These are phyloP conservation scores for Pezicula neosporulosa DNA, from an alignment of 2,329 filamentous ascomycete species.

Conservation along the genomic window DNA sequence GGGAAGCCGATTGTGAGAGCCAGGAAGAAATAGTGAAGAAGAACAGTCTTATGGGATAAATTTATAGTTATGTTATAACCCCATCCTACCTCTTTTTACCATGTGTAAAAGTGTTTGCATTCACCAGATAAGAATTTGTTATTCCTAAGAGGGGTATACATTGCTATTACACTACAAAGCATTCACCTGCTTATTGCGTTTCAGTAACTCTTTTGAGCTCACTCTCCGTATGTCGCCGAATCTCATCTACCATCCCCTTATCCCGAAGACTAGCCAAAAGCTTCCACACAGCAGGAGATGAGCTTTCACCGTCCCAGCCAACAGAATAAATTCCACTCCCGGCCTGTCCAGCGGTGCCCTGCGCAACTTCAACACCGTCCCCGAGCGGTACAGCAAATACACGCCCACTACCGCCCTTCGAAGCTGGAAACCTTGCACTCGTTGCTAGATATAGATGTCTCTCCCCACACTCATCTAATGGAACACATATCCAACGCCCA, in stretches of 20 bases:
- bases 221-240: slow-evolving; percentile 9
- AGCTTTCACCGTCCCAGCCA: slow-evolving; percentile 10
- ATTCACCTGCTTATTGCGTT: too few species aligned
- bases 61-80: too few species aligned
- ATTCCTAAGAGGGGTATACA: too few species aligned
- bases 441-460: slow-evolving; percentile 18
- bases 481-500: slow-evolving; percentile 6
- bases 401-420: background rate
- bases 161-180: too few species aligned
- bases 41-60: too few species aligned
- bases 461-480: slow-evolving; percentile 18
- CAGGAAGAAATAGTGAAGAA: too few species aligned
- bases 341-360: slow-evolving; percentile 8
- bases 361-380: slow-evolving; percentile 5
- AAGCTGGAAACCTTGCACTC: slow-evolving; percentile 11
- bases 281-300: slow-evolving; percentile 3
- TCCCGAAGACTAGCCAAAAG: slow-evolving; percentile 9
- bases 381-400: background rate
- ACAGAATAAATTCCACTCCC: slow-evolving; percentile 18
- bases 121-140: too few species aligned
- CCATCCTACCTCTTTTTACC: too few species aligned
- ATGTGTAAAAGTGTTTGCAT: too few species aligned
- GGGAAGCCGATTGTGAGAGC: too few species aligned
- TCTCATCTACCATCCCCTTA: slow-evolving; percentile 10
- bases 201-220: slow-evolving; percentile 1